These are phyloP conservation scores for Dactylonectria macrodidyma DNA, from an alignment of 2,329 filamentous ascomycete species.

Conservation along the genomic window DNA sequence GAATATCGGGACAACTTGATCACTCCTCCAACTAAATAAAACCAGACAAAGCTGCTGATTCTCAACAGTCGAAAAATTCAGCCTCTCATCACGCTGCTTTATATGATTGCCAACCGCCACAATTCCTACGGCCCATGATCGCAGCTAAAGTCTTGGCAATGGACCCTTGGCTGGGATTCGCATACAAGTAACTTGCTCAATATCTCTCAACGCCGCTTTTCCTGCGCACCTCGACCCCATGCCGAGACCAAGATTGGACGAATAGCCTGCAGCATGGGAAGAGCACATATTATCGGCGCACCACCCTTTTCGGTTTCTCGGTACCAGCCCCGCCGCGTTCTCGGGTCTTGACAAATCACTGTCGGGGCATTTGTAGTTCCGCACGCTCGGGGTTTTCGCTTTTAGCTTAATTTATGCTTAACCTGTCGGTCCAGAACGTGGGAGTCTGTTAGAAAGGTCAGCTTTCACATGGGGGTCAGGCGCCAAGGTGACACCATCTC, in stretches of 20 bases:
- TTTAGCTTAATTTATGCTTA: conserved; percentile 1
- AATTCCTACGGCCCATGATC: not conserved
- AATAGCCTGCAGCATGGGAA: not conserved
- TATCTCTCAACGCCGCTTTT: not conserved
- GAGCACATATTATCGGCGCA: not conserved
- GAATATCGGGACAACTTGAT: not conserved
- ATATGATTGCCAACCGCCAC: not conserved
- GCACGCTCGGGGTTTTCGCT: not conserved
- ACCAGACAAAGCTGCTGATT: no score
- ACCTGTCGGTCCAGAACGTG: no score
- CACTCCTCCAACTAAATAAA: not conserved
- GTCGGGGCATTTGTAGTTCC: not conserved
- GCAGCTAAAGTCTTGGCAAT: not conserved
- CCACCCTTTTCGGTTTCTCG: not conserved
- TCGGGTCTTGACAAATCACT: not conserved
- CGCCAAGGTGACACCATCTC: no score
- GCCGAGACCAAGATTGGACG: not conserved
- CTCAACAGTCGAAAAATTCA: no score
- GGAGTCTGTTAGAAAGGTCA: no score
- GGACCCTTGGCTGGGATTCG: not conserved
- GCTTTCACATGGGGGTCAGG: no score
- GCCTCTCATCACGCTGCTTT: not conserved
- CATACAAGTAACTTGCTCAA: not conserved
- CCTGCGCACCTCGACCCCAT: not conserved
- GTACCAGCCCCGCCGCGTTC: no score